A percentile compares a stretch with the other conserved stretches of the same genome.
Conservation (phyloP, 495 filamentous ascomycete genomes). For the Aspergillus leporis region DNA sequence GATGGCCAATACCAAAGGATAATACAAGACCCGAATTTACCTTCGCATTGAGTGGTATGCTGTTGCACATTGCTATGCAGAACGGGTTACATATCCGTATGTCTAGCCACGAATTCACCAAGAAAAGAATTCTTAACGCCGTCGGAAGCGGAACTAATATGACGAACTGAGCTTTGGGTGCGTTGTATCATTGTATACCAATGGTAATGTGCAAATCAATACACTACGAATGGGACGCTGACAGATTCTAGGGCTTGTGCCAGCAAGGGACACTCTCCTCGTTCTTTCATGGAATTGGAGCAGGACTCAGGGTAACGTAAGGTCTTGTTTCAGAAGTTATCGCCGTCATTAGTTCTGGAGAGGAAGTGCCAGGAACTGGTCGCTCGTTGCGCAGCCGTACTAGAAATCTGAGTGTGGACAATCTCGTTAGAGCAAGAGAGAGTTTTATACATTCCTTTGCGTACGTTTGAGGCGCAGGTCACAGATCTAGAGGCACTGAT, state of each 20-base stretch:
- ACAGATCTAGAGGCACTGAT: slow-evolving; percentile 35
- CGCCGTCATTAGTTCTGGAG: slow-evolving; percentile 33
- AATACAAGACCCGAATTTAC: slow-evolving; percentile 41
- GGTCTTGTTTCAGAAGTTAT: slow-evolving; percentile 32
- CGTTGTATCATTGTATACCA: slow-evolving; percentile 45
- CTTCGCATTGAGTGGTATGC: slow-evolving; percentile 41
- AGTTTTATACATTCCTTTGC: slow-evolving; percentile 36
- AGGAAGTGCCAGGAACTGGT: slow-evolving; percentile 39
- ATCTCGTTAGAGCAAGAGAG: slow-evolving; percentile 41
- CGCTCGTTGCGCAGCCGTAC: slow-evolving; percentile 33
- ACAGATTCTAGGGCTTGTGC: slow-evolving; percentile 30
- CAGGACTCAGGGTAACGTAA: slow-evolving; percentile 39
- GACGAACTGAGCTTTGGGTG: slow-evolving; percentile 46
- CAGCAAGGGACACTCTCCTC: slow-evolving; percentile 41
- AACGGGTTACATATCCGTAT: slow-evolving; percentile 51
- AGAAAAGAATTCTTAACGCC: slow-evolving; percentile 33
- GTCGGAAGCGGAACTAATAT: slow-evolving; percentile 36
- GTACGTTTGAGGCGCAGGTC: slow-evolving; percentile 36
- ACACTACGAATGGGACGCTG: slow-evolving; percentile 1
- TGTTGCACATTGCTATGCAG: slow-evolving; percentile 51
- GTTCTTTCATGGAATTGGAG: slow-evolving; percentile 31
- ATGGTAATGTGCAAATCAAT: slow-evolving; percentile 24
- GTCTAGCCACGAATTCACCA: slow-evolving; percentile 49
- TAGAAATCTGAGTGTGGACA: slow-evolving; percentile 40
- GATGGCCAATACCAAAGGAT: slow-evolving; percentile 52